phyloP scores from a whole-genome alignment of 2,329 filamentous ascomycete genomes.

The Fusarium robinianum region DNA sequence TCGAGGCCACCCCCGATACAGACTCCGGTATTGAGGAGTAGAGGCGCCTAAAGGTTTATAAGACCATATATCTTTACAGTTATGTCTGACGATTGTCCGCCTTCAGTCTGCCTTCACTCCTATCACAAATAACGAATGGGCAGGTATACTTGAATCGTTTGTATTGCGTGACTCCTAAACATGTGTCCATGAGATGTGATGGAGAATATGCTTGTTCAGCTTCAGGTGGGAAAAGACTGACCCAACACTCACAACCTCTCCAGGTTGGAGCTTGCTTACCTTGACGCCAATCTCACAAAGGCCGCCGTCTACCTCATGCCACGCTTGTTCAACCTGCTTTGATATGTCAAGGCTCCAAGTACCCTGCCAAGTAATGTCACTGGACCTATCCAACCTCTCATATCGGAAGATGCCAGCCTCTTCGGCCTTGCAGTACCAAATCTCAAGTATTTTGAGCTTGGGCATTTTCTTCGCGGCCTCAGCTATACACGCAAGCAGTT shows the following conservation, averaged over 20 bases:
- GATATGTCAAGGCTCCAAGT: slow-evolving; percentile 12
- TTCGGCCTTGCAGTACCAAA: slow-evolving; percentile 10
- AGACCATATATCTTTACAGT: too few species aligned
- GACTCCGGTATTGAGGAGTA: too few species aligned
- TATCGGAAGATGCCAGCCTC: slow-evolving; percentile 18
- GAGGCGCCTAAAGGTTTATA: too few species aligned
- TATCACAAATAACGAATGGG: too few species aligned
- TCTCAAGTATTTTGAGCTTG: slow-evolving; percentile 6
- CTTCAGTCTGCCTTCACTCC: too few species aligned
- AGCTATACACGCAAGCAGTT: background rate
- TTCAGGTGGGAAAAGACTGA: slow-evolving; percentile 8
- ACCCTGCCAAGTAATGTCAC: slow-evolving; percentile 8
- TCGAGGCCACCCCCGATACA: too few species aligned
- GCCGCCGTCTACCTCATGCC: slow-evolving; percentile 3
- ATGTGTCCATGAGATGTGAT: slow-evolving; percentile 9
- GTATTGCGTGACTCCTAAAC: too few species aligned
- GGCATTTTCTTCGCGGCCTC: slow-evolving; percentile 7
- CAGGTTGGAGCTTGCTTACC: background rate
- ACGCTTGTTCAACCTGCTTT: slow-evolving; percentile 5
- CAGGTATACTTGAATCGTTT: too few species aligned
- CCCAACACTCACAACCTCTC: background rate
- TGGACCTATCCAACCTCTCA: slow-evolving; percentile 1
- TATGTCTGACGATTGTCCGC: too few species aligned
- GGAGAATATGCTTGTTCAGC: slow-evolving; percentile 9
- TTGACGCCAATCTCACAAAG: background rate